These are phyloP conservation scores for Rhodotorula kratochvilovae DNA, from an alignment of 768 basidiomycete species.

Conservation along the genomic window DNA sequence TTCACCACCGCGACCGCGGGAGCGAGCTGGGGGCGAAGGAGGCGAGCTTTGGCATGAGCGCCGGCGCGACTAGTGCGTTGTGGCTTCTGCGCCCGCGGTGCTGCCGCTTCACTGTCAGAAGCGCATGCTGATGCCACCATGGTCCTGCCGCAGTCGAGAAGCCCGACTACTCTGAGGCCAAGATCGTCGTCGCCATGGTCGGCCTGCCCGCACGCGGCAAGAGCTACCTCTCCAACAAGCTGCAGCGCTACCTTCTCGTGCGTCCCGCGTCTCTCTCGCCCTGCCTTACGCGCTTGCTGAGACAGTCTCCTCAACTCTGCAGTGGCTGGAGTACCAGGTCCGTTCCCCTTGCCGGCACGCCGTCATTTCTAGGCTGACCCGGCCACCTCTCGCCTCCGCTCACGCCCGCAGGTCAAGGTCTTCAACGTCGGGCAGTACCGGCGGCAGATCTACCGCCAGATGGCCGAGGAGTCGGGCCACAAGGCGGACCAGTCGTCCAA, in stretches of 20 bases:
- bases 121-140: not conserved
- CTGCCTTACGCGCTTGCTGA: not conserved
- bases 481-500: slow-evolving; percentile 85
- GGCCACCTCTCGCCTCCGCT: not conserved
- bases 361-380: too few relatives aligned
- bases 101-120: too few relatives aligned
- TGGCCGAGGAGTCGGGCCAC: slow-evolving; percentile 74
- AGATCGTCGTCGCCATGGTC: slow-evolving; percentile 98
- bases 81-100: not conserved
- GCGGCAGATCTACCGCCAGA: slow-evolving; percentile 63
- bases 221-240: slow-evolving; percentile 95
- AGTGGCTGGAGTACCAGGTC: slow-evolving; percentile 99
- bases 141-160: slow-evolving; percentile 57
- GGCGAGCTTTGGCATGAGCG: slow-evolving; percentile 33
- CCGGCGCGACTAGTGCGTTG: slow-evolving; percentile 28
- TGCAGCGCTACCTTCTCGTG: slow-evolving; percentile 91
- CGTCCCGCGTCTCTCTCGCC: slow-evolving; percentile 35
- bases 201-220: slow-evolving; percentile 97
- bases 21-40: slow-evolving; percentile 18
- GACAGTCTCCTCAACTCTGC: not conserved
- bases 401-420: slow-evolving; percentile 53
- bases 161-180: slow-evolving; percentile 96
- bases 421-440: slow-evolving; percentile 87
- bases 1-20: not conserved
- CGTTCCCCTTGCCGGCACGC: not conserved